Evolutionary conservation across 2,329 filamentous ascomycete species (phyloP).

Genomic region (Phyllosticta citriasiana): DNA sequence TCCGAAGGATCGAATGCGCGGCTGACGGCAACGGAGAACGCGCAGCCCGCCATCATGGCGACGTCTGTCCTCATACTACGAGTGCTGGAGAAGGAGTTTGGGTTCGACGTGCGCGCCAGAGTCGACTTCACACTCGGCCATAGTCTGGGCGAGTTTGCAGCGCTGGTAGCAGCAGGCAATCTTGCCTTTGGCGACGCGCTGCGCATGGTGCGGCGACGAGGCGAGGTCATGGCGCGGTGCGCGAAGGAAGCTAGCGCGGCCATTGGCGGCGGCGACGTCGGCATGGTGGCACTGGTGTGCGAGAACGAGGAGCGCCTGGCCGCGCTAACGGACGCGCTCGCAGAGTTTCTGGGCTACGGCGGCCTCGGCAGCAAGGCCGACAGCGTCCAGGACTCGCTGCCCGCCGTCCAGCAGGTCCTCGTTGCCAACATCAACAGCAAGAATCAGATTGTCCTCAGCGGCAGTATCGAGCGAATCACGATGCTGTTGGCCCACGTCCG

Average conservation of each 20-base stretch:
- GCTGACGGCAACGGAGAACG: constrained; percentile 74
- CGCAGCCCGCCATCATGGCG: constrained; percentile 93
- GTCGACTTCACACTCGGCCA: constrained; percentile 82
- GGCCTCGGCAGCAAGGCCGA: constrained; percentile 58
- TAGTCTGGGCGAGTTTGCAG: constrained; percentile 86
- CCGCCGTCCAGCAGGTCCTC: constrained; percentile 74
- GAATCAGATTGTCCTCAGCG: constrained; percentile 91
- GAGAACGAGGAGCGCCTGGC: constrained; percentile 64
- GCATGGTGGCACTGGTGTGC: constrained; percentile 89
- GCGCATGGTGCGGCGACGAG: constrained; percentile 64
- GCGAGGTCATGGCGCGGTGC: constrained; percentile 73
- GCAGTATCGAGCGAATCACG: constrained; percentile 72
- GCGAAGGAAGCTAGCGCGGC: constrained; percentile 52
- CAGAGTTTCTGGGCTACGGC: constrained; percentile 66
- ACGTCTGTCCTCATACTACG: constrained; percentile 83
- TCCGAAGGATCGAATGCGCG: constrained; percentile 65
- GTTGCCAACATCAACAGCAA: constrained; percentile 94
- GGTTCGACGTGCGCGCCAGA: constrained; percentile 58
- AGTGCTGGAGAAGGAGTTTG: constrained; percentile 76
- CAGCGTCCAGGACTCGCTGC: constrained; percentile 50
- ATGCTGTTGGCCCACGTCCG: constrained; percentile 74
- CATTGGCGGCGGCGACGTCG: constrained; percentile 68
- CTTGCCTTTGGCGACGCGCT: constrained; percentile 69
- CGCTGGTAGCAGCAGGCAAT: constrained; percentile 75
- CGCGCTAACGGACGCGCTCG: constrained; percentile 60